These are phyloP conservation scores for Solanum virginianum DNA, from an alignment of 257 asterid genomes.

Conservation along the genomic window DNA sequence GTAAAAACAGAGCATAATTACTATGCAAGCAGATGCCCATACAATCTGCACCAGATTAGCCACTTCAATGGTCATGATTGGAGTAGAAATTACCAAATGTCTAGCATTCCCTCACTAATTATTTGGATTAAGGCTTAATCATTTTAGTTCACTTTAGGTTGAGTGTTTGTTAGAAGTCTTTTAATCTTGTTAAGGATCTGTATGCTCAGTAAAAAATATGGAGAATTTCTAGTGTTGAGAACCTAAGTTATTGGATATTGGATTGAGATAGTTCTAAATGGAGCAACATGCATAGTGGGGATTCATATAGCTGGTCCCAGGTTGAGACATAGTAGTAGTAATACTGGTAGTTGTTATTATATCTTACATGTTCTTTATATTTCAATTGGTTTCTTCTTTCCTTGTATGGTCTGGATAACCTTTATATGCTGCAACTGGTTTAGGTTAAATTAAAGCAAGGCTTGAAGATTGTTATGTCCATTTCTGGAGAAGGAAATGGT, in stretches of 20 bases:
- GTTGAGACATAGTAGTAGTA: neutral
- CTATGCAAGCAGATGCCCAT: neutral
- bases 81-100: neutral
- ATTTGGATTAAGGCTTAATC: neutral
- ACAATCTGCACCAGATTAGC: neutral
- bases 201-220: neutral
- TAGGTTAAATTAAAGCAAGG: conserved; percentile 95
- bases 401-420: neutral
- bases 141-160: neutral
- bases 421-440: neutral
- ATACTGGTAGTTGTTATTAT: neutral
- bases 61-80: neutral
- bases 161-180: neutral
- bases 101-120: neutral
- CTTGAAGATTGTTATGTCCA: conserved; percentile 77
- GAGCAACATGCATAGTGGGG: neutral
- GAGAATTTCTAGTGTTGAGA: neutral
- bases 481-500: conserved; percentile 91
- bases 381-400: neutral
- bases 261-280: neutral
- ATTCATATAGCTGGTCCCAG: neutral
- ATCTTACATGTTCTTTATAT: neutral
- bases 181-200: neutral
- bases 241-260: neutral
- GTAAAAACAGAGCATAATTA: neutral